Conservation (phyloP, 768 basidiomycete species). For the Vishniacozyma victoriae region DNA sequence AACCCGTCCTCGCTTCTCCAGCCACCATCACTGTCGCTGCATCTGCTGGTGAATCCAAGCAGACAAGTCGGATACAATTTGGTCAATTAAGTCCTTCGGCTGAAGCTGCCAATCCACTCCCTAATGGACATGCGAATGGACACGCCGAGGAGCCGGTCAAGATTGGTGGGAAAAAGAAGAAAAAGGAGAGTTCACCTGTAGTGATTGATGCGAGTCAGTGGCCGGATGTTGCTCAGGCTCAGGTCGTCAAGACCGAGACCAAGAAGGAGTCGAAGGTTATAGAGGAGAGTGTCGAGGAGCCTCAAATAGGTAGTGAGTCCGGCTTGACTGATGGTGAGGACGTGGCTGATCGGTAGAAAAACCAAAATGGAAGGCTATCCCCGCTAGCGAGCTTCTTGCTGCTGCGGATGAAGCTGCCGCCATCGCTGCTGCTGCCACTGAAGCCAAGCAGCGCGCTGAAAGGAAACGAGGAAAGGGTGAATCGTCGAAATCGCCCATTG, state of each 20-base stretch:
- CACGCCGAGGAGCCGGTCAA: conserved; percentile 1
- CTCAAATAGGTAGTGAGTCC: conserved; percentile 18
- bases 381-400: conserved; percentile 56
- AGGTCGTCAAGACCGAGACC: conserved; percentile 23
- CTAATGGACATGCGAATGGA: conserved; percentile 1
- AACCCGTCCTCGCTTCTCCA: conserved; percentile 17
- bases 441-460: conserved; percentile 10
- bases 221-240: conserved; percentile 38
- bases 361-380: conserved; percentile 60
- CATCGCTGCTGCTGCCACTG: too few species aligned
- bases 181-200: conserved; percentile 2
- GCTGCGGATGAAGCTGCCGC: conserved; percentile 51
- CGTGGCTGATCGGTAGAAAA: conserved; percentile 49
- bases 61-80: conserved; percentile 6
- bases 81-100: background rate
- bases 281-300: background rate
- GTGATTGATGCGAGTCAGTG: conserved; percentile 24
- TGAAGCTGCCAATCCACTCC: background rate
- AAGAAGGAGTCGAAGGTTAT: conserved; percentile 21
- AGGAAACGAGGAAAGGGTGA: conserved; percentile 11
- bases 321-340: background rate
- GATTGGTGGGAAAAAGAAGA: conserved; percentile 15
- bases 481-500: conserved; percentile 4
- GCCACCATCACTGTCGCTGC: too few species aligned
- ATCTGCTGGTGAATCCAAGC: too few species aligned